Evolutionary conservation across 495 filamentous ascomycete genomes (phyloP).

Genomic region (Hamigera avellanea): DNA sequence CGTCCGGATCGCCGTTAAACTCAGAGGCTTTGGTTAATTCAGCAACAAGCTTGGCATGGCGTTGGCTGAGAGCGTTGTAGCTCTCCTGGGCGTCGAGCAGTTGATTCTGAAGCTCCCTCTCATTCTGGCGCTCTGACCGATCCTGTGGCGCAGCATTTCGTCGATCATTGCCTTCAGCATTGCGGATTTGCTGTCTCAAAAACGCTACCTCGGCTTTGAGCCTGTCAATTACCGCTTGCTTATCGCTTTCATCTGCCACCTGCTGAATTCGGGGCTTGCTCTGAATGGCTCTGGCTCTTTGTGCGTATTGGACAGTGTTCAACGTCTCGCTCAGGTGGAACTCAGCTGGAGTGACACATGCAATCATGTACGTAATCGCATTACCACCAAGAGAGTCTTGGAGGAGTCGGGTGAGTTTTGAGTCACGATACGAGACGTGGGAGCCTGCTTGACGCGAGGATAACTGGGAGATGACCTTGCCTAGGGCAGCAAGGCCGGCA

Average conservation of each 20-base stretch:
- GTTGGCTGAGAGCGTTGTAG: slow-evolving; percentile 78
- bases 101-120: slow-evolving; percentile 87
- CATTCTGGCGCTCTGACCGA: slow-evolving; percentile 65
- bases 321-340: slow-evolving; percentile 97
- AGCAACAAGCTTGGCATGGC: slow-evolving; percentile 90
- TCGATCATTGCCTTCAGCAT: slow-evolving; percentile 51
- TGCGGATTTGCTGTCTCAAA: slow-evolving; percentile 82
- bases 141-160: slow-evolving; percentile 50
- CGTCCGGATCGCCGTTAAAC: slow-evolving; percentile 44
- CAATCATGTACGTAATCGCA: slow-evolving; percentile 99
- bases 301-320: slow-evolving; percentile 94
- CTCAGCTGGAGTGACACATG: slow-evolving; percentile 91
- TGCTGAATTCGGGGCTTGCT: slow-evolving; percentile 96
- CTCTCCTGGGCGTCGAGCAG: slow-evolving; percentile 89
- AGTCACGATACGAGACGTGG: slow-evolving; percentile 97
- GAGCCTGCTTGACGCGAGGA: slow-evolving; percentile 79
- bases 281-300: slow-evolving; percentile 91
- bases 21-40: slow-evolving; percentile 83
- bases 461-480: slow-evolving; percentile 97
- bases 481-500: slow-evolving; percentile 84
- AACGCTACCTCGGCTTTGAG: slow-evolving; percentile 91
- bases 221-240: slow-evolving; percentile 87
- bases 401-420: slow-evolving; percentile 84
- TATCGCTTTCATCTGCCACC: slow-evolving; percentile 79
- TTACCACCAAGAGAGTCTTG: slow-evolving; percentile 98